Evolutionary conservation across 2,329 filamentous ascomycete species (phyloP), one percentile per base, ranked within the genome.

Genomic region (Dothidotthia symphoricarpi): DNA sequence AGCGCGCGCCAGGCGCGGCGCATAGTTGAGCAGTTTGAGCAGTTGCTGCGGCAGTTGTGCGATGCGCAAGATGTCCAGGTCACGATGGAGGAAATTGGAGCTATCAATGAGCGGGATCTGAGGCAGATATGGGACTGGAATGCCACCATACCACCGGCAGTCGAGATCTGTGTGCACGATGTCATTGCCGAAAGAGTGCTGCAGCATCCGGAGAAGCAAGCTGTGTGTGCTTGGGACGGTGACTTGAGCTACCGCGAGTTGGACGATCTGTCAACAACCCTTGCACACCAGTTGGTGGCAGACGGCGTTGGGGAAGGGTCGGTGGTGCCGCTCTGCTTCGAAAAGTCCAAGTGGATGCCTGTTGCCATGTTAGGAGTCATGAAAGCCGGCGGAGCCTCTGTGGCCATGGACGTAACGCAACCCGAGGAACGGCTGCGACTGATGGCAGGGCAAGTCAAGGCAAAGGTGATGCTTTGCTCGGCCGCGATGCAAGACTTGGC

Each of bases 351-450:
- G 6, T 63, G 59, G 57, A 53, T 58, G 0, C 45, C 66, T 14
- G 51, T 67, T 2, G 50, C 62, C n/a, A 66, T 67, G 34, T 51
- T 67, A 2, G 66, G 56, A 6, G 47, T 67, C 12, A 45, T 67
- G 45, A 69, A 69, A 47, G 50, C 61, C 6, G 64, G 64, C 10
- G 62, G 58, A 11, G 61, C 62, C 0, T 68, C 66, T 33, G 56
- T 64, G 3, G 61, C 65, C 0, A 33, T 73, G 0, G 69, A 72
- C n/a, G 5, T 7, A 25, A 5, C 13, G 31, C 11, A 24, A 10
- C 26, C 16, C 3, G 5, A 9, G 5, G 5, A 5, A 6, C 19
- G 19, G 19, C 9, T 22, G 19, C 5, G 9, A 9, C 5, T 5
- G 5, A 22, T 22, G 5, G 19, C 9, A 9, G 9, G 19, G 5